phyloP scores from a whole-genome alignment of 805 yeast species.

The Teunomyces tritomae region DNA sequence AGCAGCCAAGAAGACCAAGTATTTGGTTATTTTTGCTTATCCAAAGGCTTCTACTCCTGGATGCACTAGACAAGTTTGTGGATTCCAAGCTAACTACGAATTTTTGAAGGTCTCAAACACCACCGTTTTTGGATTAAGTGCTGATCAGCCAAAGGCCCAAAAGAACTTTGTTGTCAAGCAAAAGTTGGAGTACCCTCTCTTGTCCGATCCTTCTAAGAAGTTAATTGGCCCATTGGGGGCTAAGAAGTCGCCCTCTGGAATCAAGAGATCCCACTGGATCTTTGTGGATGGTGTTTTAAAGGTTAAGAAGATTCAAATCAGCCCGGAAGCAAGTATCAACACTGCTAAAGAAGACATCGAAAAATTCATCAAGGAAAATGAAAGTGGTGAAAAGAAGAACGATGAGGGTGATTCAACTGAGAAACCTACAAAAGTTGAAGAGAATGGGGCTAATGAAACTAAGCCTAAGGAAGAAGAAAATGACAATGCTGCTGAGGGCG shows the following conservation, averaged over 20 bases:
- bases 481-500: constrained; percentile 5
- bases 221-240: constrained; percentile 79
- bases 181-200: constrained; percentile 65
- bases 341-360: constrained; percentile 60
- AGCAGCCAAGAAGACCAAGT: constrained; percentile 30
- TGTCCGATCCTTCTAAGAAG: constrained; percentile 71
- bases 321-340: constrained; percentile 50
- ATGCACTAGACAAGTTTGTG: constrained; percentile 92
- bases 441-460: constrained; percentile 5
- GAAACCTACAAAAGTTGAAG: neutral
- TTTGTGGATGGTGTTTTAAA: constrained; percentile 73
- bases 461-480: constrained; percentile 4
- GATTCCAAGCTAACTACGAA: constrained; percentile 68
- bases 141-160: constrained; percentile 80
- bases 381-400: constrained; percentile 4
- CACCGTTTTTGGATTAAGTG: constrained; percentile 74
- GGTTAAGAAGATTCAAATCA: constrained; percentile 50
- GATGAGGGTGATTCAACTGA: neutral
- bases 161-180: constrained; percentile 72
- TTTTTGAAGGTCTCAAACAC: constrained; percentile 50
- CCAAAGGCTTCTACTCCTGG: constrained; percentile 96
- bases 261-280: constrained; percentile 89
- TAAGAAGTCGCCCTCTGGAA: constrained; percentile 72
- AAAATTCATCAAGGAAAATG: constrained; percentile 29
- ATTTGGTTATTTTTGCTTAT: constrained; percentile 56